Evolutionary conservation across 768 basidiomycete genomes (phyloP).

Genomic region (Tricholoma sp.): DNA sequence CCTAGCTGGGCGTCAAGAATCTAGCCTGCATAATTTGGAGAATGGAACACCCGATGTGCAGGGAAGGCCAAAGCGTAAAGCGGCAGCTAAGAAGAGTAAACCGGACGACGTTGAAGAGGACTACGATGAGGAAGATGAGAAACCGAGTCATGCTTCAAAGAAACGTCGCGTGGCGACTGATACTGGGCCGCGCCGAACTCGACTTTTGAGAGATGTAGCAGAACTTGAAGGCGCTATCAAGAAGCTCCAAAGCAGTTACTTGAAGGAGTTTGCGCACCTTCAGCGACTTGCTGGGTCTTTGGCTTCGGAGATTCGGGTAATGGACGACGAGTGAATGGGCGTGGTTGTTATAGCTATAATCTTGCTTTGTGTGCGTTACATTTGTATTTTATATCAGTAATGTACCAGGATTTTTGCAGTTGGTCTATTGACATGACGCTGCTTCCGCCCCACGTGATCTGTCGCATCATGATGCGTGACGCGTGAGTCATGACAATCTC

Average conservation of each 20-base stretch:
- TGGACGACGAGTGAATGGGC: slow-evolving; percentile 22
- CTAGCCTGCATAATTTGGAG: slow-evolving; percentile 3
- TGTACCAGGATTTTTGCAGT: slow-evolving; percentile 1
- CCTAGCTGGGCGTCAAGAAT: slow-evolving; percentile 9
- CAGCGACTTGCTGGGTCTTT: slow-evolving; percentile 23
- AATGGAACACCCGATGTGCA: slow-evolving; percentile 10
- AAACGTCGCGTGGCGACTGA: slow-evolving; percentile 21
- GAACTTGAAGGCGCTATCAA: slow-evolving; percentile 33
- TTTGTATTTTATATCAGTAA: slow-evolving; percentile 4
- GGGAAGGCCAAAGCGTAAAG: slow-evolving; percentile 22
- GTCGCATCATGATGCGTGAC: too few species aligned
- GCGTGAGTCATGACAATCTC: too few species aligned
- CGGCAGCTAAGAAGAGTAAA: slow-evolving; percentile 23
- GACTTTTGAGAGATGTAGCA: slow-evolving; percentile 27
- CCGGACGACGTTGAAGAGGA: slow-evolving; percentile 31
- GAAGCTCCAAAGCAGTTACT: slow-evolving; percentile 27
- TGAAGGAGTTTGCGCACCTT: slow-evolving; percentile 32
- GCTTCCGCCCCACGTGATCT: slow-evolving; percentile 4
- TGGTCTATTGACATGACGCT: neutral
- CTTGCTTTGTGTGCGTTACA: slow-evolving; percentile 2
- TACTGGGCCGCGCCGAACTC: slow-evolving; percentile 22
- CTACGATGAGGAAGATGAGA: slow-evolving; percentile 28
- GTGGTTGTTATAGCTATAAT: neutral
- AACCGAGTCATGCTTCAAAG: slow-evolving; percentile 30
- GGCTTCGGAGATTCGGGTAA: slow-evolving; percentile 27